Conservation (phyloP, 78 protist species). For the Protostelium mycophagum region DNA sequence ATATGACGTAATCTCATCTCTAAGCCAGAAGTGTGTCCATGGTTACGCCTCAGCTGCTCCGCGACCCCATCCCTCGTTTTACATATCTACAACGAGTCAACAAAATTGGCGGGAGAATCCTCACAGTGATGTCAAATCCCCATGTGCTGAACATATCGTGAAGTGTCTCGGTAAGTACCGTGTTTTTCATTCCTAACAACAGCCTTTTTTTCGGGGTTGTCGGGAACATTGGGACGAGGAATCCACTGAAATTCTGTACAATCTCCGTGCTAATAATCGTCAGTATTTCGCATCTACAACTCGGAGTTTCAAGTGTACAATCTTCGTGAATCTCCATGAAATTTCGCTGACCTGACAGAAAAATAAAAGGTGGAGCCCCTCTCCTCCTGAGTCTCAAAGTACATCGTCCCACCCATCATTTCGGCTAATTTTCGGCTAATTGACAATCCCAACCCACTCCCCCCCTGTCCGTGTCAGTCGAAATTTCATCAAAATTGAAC, state of each 20-base stretch:
- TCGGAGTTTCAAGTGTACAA: too few relatives aligned
- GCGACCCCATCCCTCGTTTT: background rate
- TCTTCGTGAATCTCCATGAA: too few relatives aligned
- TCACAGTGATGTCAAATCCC: background rate
- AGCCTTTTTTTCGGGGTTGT: background rate
- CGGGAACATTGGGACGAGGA: background rate
- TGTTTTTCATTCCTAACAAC: background rate
- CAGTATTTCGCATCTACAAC: too few relatives aligned
- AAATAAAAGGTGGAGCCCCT: conserved; percentile 29
- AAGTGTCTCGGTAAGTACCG: background rate
- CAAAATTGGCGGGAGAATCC: background rate
- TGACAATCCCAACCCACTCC: conserved; percentile 43
- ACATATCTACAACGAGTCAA: background rate
- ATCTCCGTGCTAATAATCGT: too few relatives aligned
- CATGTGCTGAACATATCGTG: background rate
- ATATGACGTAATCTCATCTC: background rate
- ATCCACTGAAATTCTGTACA: background rate
- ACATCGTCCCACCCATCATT: conserved; percentile 46
- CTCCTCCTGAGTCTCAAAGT: conserved; percentile 17
- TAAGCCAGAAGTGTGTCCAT: background rate
- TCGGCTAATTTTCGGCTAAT: conserved; percentile 27
- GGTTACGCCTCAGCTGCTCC: background rate
- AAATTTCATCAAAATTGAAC: background rate
- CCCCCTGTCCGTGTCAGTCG: conserved; percentile 7
- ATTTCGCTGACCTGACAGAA: background rate